Conservation (phyloP, 2,329 filamentous ascomycete species). For the Cadophora gregata region DNA sequence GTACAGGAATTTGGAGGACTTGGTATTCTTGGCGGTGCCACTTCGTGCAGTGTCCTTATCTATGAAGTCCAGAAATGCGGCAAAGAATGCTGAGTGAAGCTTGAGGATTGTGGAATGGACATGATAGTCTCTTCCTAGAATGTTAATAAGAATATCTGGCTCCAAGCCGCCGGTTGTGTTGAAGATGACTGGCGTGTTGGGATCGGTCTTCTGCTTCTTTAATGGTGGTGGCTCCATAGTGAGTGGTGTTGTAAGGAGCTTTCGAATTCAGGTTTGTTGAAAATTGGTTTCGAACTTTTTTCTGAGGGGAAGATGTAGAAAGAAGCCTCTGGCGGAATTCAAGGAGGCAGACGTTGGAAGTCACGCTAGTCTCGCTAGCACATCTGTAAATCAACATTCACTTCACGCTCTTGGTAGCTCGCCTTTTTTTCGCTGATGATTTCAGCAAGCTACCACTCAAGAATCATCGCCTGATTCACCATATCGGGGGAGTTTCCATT, state of each 20-base stretch:
- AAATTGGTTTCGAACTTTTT: no score
- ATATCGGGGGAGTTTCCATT: no score
- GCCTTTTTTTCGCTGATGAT: no score
- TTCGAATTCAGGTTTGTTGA: background rate
- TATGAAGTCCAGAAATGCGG: conserved; percentile 25
- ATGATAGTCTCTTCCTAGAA: conserved; percentile 25
- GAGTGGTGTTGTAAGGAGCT: background rate
- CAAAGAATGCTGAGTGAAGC: conserved; percentile 27
- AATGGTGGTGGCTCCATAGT: background rate
- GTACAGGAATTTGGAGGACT: conserved; percentile 21
- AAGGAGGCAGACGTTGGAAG: no score
- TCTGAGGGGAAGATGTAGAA: no score
- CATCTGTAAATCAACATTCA: no score
- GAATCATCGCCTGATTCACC: no score
- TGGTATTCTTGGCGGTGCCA: background rate
- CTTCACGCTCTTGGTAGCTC: no score
- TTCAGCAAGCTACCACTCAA: no score
- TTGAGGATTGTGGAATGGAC: conserved; percentile 27
- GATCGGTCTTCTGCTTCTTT: background rate
- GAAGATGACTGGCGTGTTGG: conserved; percentile 6
- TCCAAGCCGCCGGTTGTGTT: background rate
- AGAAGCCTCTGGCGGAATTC: no score
- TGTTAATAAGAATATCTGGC: conserved; percentile 21
- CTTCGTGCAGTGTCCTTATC: conserved; percentile 17
- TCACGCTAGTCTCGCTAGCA: no score